A percentile compares a stretch with the other conserved stretches of the same genome.
Evolutionary conservation across 768 basidiomycete species (phyloP).

Genomic region (Coprinellus micaceus): DNA sequence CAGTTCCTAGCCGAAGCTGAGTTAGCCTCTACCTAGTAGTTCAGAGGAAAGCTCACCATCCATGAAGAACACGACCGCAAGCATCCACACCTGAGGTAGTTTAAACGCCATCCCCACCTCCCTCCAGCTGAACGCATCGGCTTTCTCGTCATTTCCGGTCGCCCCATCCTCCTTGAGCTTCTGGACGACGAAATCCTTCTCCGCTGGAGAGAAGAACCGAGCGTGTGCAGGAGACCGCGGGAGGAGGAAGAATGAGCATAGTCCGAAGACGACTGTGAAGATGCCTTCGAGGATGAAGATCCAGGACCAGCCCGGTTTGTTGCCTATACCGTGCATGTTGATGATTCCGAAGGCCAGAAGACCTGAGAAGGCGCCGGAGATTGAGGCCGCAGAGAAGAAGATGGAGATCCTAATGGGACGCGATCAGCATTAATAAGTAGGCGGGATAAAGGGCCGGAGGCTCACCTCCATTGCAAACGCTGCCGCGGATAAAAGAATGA

Average conservation of each 20-base stretch:
- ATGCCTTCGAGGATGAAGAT: conserved; percentile 66
- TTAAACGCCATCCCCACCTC: conserved; percentile 49
- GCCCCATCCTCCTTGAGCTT: conserved; percentile 42
- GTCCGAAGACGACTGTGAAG: conserved; percentile 59
- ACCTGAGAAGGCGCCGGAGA: conserved; percentile 67
- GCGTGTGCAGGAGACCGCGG: conserved; percentile 33
- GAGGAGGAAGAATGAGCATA: conserved; percentile 45
- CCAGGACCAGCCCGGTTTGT: conserved; percentile 64
- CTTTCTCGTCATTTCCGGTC: conserved; percentile 27
- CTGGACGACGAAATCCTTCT: conserved; percentile 44
- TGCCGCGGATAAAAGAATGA: conserved; percentile 55
- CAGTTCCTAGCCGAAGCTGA: conserved; percentile 28
- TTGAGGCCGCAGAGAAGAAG: conserved; percentile 51
- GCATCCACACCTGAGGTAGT: conserved; percentile 52
- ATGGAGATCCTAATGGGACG: conserved; percentile 36
- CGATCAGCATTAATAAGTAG: conserved; percentile 25
- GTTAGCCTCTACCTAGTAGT: not conserved
- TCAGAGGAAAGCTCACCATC: conserved; percentile 31
- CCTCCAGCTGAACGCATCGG: conserved; percentile 51
- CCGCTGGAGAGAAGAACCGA: conserved; percentile 47
- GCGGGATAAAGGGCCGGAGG: conserved; percentile 18
- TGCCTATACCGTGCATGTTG: conserved; percentile 54
- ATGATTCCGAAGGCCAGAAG: conserved; percentile 65
- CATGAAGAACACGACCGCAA: conserved; percentile 50
- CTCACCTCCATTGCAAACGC: conserved; percentile 45